Evolutionary conservation across 495 filamentous ascomycete genomes (phyloP), one percentile per base, ranked within the genome.

Genomic region (Penicillium macrosclerotiorum): DNA sequence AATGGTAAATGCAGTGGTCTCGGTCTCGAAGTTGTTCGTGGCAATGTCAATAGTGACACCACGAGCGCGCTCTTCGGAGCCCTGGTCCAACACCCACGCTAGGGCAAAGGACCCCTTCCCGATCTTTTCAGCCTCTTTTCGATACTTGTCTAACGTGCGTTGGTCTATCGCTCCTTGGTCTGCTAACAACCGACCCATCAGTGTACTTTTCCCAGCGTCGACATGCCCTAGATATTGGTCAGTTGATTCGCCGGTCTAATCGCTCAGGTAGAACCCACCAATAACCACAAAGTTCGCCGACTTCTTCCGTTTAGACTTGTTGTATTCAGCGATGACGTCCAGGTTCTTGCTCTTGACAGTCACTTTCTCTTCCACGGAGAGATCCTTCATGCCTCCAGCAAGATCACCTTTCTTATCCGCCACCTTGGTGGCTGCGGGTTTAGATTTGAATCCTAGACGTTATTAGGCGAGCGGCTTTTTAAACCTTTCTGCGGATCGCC

Each of bases 11-110:
- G 75, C 76, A 0, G 89, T 90, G 12, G 74, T 84, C 4, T 86
- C 82, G 0, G 93, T 98, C 63, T 92, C 86, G 62, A 98, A 98
- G 49, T 88, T 82, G 67, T 93, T 91, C 18, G 83, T 91, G 27
- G 94, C 94, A 61, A 97, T 91, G 59, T 98, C 93, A 44, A 98
- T 95, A 3, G 93, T 98, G n/a, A 98, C 88, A 32, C 93, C 93
- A 48, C 91, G 79, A 32, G 71, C 79, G 37, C 93, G 79, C 62
- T 98, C 93, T 52, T 97, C 92, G 0, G 80, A 76, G 8, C 88
- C 86, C 57, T 93, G 87, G 68, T 98, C 93, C 43, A 98, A 67
- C 1, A 97, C 88, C 94, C 94, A 98, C 9, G 93, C 93, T 7
- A 96, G 81, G 12, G 90, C 90, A 66, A 98, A 98, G 0, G 93